Evolutionary conservation across 306 rosid genomes (phyloP), one percentile per base, ranked within the genome.

Genomic region (Medicago arabica): DNA sequence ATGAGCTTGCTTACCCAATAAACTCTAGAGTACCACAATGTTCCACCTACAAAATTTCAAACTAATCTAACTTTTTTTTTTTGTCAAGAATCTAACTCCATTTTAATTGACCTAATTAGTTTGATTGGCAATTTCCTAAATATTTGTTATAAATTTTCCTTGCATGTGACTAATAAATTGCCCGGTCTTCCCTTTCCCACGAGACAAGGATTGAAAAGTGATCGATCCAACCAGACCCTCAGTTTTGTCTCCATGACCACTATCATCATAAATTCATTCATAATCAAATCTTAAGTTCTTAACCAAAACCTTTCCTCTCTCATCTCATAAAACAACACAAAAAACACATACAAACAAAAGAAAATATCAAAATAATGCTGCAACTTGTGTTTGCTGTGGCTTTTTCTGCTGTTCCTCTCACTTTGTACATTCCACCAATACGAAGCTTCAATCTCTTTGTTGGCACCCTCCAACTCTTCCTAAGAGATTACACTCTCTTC

Each of bases 381-480:
- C 91, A 87, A 76, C 76, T 95, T 28, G 7, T 86, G 17, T 89
- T 95, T 69, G 98, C 97, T 10, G 92, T 90, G 77, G 98, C 97
- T 4, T 89, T 95, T 90, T 87, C 97, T 9, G 96, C 93, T n/a
- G 90, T 85, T 80, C 98, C 98, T 41, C 77, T 95, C 36, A 92
- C 93, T 18, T 82, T 95, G 5, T 95, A 92, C 85, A 76, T 95
- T 60, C 97, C 98, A 18, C 98, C 98, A 41, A 78, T 95, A 76
- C 89, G 98, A 0, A 89, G 87, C 89, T 81, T 95, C 54, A 92
- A 75, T 54, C 86, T 85, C 44, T 90, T 95, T 62, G 90, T 92
- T 4, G 89, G 85, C 43, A 80, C 92, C 28, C 8, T 95, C 0
- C 91, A 95, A 53, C 83, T 67, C 36, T 70, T 84, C 13, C 55